phyloP scores from a whole-genome alignment of 208 protist genomes.

The Tetramitus jugosus region DNA sequence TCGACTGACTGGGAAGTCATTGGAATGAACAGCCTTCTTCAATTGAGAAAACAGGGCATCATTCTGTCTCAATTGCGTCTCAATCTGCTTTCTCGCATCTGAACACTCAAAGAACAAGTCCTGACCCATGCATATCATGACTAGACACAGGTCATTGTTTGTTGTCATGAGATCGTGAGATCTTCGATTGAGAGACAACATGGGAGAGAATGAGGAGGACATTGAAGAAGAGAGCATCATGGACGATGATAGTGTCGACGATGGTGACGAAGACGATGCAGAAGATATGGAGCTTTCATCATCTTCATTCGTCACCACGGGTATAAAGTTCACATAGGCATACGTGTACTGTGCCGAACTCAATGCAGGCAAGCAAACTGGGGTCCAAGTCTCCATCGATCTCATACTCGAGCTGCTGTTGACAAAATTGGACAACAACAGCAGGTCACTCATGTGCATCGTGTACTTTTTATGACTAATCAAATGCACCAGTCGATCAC shows the following conservation, averaged over 20 bases:
- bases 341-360: constrained; percentile 12
- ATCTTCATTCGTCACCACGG: constrained; percentile 26
- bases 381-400: constrained; percentile 28
- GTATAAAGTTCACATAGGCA: constrained; percentile 29
- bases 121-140: not conserved
- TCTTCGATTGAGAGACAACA: too few relatives aligned
- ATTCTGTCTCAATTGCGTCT: not conserved
- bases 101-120: constrained; percentile 1
- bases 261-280: too few relatives aligned
- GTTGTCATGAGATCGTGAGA: too few relatives aligned
- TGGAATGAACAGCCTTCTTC: not conserved
- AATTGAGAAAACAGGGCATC: not conserved
- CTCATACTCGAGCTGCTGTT: constrained; percentile 18
- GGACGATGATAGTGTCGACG: too few relatives aligned
- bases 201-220: too few relatives aligned
- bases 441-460: constrained; percentile 15
- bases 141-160: not conserved
- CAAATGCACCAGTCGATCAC: constrained; percentile 22
- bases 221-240: too few relatives aligned
- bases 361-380: constrained; percentile 29
- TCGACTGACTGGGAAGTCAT: not conserved
- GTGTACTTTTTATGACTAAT: not conserved
- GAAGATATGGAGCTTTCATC: too few relatives aligned
- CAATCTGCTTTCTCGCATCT: not conserved
- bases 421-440: constrained; percentile 27